Evolutionary conservation across 2,329 filamentous ascomycete species (phyloP), one percentile per base, ranked within the genome.

Genomic region (Sclerotinia borealis): DNA sequence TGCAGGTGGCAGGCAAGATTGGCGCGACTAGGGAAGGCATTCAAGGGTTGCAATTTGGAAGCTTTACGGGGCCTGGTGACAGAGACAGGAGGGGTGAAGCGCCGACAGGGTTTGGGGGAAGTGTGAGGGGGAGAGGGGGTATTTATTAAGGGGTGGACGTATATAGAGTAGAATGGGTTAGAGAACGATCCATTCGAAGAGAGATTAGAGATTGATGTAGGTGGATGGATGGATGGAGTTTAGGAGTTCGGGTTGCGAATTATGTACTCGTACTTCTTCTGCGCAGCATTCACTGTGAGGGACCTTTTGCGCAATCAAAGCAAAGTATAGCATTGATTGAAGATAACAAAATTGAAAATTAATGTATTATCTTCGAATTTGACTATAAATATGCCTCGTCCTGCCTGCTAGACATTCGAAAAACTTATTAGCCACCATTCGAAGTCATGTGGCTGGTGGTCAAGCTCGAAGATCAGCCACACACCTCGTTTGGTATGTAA

Each of bases 1-100:
- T 88, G 63, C 81, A 83, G 60, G 85, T 88, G 63, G 86, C 86
- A 6, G 79, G 81, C 29, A 81, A 84, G 62, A 80, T 89, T 56
- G 85, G 85, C 3, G 77, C 77, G 52, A 81, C 80, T 5, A 82
- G 85, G 65, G 86, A 89, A 72, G 81, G 82, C 41, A 80, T 87
- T 63, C 85, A 86, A 61, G 81, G 81, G 67, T 73, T 88, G 59
- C 81, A 83, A 68, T 70, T 82, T 45, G 84, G 83, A 9, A 65
- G 63, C 45, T 73, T 73, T 29, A 61, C 62, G 19, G 64, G 64
- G 4, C 52, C 64, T 45, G 27, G 29, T 10, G 59, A 61, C 37
- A 58, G 27, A 15, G 54, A 45, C 19, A 58, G 54, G 29, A 34
- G 8, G 13, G 29, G 29, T 22, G 54, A 58, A 47, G 39, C 27